Evolutionary conservation across 192 early-diverging fungal species (phyloP).

Genomic region (Rhizoclosmatium sp.): DNA sequence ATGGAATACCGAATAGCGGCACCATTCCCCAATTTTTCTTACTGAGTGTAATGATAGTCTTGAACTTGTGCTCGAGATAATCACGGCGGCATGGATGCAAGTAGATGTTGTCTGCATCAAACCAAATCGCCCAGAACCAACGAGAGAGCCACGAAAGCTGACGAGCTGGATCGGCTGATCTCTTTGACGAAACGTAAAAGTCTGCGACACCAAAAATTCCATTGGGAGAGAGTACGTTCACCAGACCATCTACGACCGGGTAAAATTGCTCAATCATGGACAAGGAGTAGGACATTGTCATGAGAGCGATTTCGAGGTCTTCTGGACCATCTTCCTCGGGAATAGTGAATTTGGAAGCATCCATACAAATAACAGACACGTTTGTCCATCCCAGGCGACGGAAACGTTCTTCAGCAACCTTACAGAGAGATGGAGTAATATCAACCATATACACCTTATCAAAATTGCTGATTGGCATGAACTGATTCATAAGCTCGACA

Average conservation of each 20-base stretch:
- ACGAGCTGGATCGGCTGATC: constrained; percentile 65
- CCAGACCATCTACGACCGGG: constrained; percentile 73
- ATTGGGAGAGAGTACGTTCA: constrained; percentile 62
- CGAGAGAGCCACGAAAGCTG: constrained; percentile 80
- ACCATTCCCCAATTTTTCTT: constrained; percentile 76
- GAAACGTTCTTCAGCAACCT: constrained; percentile 79
- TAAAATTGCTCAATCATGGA: constrained; percentile 84
- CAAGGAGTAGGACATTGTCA: constrained; percentile 89
- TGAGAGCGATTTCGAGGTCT: constrained; percentile 71
- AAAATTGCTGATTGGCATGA: constrained; percentile 78
- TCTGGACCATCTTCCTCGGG: constrained; percentile 62
- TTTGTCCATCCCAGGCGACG: constrained; percentile 80
- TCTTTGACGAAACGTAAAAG: constrained; percentile 79
- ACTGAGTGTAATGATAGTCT: constrained; percentile 75
- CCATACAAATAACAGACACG: constrained; percentile 80
- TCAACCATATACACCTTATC: constrained; percentile 82
- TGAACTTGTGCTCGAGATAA: constrained; percentile 85
- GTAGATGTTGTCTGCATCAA: constrained; percentile 86
- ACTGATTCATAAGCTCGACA: constrained; percentile 72
- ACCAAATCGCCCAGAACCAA: constrained; percentile 90
- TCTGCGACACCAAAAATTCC: constrained; percentile 81
- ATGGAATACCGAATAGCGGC: constrained; percentile 82
- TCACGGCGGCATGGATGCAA: constrained; percentile 79
- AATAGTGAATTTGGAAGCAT: constrained; percentile 74
- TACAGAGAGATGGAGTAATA: constrained; percentile 81